These are phyloP conservation scores for Xylariaceae sp. DNA, from an alignment of 2,329 filamentous ascomycete species.

Conservation along the genomic window DNA sequence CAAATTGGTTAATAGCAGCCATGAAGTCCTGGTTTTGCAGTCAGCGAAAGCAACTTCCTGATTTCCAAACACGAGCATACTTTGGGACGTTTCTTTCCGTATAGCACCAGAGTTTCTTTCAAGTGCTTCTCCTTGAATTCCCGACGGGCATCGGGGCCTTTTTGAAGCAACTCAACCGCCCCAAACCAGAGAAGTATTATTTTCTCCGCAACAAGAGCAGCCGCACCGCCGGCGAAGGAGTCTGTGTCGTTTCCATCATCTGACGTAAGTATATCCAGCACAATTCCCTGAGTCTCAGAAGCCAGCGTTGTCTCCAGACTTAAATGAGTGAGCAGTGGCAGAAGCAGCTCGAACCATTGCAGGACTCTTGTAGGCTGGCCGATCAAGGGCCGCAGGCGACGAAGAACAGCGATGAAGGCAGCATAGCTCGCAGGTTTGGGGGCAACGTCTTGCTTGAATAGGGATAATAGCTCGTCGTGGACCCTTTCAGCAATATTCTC, in stretches of 20 bases:
- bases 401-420: conserved; percentile 65
- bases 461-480: conserved; percentile 65
- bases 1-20: conserved; percentile 58
- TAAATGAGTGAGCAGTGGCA: conserved; percentile 52
- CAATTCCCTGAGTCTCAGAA: conserved; percentile 59
- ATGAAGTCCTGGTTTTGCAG: conserved; percentile 56
- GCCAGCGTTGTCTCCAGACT: conserved; percentile 60
- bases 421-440: conserved; percentile 54
- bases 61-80: conserved; percentile 31
- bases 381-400: conserved; percentile 60
- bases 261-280: conserved; percentile 60
- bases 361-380: conserved; percentile 58
- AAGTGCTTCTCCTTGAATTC: conserved; percentile 49
- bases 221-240: conserved; percentile 40
- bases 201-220: conserved; percentile 42
- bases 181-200: conserved; percentile 56
- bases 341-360: conserved; percentile 67
- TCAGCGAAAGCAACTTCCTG: conserved; percentile 22
- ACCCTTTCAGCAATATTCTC: conserved; percentile 65
- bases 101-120: conserved; percentile 51
- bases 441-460: conserved; percentile 63
- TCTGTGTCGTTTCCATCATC: conserved; percentile 54
- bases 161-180: conserved; percentile 36
- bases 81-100: conserved; percentile 66
- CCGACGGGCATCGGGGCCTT: conserved; percentile 35